A percentile compares a stretch with the other conserved stretches of the same genome.
Conservation (phyloP, 352 stramenopile species). For the Elongisporangium anandrum region DNA sequence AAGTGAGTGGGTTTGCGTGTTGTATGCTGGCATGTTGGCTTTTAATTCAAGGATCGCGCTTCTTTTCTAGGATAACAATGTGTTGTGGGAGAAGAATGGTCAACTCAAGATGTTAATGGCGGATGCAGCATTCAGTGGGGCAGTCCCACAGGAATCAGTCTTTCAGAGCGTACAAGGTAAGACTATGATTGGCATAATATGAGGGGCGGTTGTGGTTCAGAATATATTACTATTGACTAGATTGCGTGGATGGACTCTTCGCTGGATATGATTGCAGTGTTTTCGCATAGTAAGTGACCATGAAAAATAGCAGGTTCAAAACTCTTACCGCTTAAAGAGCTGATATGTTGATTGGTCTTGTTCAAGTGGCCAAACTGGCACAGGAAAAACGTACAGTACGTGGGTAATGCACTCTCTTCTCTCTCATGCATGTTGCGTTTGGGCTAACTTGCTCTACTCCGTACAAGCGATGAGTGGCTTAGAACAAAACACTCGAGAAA, state of each 20-base stretch:
- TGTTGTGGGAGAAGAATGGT: slow-evolving; percentile 67
- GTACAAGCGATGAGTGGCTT: slow-evolving; percentile 60
- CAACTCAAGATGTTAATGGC: slow-evolving; percentile 51
- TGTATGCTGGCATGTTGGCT: neutral
- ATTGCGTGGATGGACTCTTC: slow-evolving; percentile 55
- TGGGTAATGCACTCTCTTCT: neutral
- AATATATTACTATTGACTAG: slow-evolving; percentile 13
- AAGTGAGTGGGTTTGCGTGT: slow-evolving; percentile 12
- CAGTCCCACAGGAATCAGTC: slow-evolving; percentile 30
- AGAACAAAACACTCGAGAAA: slow-evolving; percentile 11
- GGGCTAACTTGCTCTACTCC: slow-evolving; percentile 1
- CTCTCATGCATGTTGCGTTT: neutral
- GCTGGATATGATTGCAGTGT: slow-evolving; percentile 68
- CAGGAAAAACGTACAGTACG: slow-evolving; percentile 65
- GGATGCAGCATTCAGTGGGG: slow-evolving; percentile 43
- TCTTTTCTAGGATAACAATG: slow-evolving; percentile 26
- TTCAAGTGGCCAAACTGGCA: slow-evolving; percentile 59
- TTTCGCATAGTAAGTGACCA: slow-evolving; percentile 53
- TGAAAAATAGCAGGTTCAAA: neutral
- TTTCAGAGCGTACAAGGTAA: slow-evolving; percentile 58
- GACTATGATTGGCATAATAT: slow-evolving; percentile 1
- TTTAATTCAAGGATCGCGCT: neutral
- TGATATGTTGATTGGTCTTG: neutral
- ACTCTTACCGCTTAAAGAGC: slow-evolving; percentile 2
- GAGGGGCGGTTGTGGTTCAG: neutral